Conservation (phyloP, 75 land plant species). For the Cupressus sempervirens region DNA sequence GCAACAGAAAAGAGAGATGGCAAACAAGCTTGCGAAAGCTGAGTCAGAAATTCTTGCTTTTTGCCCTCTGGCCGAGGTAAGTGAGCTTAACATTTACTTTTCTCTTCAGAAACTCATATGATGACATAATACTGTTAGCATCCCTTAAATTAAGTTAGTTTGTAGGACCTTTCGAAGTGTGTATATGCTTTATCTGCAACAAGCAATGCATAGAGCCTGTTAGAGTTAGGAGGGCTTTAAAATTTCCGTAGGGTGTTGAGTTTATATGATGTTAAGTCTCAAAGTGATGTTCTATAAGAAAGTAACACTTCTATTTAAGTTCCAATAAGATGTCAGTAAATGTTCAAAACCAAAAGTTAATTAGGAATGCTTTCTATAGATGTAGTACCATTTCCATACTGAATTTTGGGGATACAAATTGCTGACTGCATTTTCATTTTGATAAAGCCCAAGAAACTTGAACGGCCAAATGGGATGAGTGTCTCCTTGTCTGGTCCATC, state of each 20-base stretch:
- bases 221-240: background rate
- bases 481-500: background rate
- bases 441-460: background rate
- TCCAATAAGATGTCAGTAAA: background rate
- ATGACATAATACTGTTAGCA: background rate
- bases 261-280: background rate
- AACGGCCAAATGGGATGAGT: slow-evolving; percentile 1
- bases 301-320: background rate
- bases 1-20: slow-evolving; percentile 63
- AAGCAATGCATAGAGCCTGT: background rate
- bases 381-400: slow-evolving; percentile 1
- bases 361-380: background rate
- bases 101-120: background rate
- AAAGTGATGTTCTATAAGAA: background rate
- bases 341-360: background rate
- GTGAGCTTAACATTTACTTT: background rate
- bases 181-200: background rate
- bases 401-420: background rate
- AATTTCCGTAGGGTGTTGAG: background rate
- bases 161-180: background rate
- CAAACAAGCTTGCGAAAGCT: slow-evolving; percentile 44
- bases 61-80: slow-evolving; percentile 50
- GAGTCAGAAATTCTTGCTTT: slow-evolving; percentile 50
- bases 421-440: background rate
- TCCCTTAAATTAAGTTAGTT: background rate